Conservation (phyloP, 495 filamentous ascomycete species). For the Penicillium taxi region DNA sequence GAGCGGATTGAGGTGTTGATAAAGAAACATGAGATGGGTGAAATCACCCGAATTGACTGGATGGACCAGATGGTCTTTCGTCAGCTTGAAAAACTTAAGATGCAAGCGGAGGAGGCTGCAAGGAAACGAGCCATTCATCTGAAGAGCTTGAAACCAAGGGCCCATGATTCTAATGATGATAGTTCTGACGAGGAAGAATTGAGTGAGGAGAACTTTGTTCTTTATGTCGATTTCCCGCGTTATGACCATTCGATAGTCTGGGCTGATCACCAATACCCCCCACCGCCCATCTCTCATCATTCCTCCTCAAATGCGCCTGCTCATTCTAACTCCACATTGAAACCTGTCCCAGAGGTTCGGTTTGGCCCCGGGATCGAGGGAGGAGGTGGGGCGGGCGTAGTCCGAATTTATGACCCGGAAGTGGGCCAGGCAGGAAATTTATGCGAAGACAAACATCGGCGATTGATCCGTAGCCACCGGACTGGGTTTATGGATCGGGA, state of each 20-base stretch:
- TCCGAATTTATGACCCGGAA: constrained; percentile 90
- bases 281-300: constrained; percentile 69
- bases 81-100: constrained; percentile 66
- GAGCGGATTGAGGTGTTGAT: constrained; percentile 79
- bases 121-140: constrained; percentile 29
- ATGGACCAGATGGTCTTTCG: constrained; percentile 89
- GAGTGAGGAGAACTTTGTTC: constrained; percentile 54
- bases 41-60: constrained; percentile 89
- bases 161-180: constrained; percentile 19
- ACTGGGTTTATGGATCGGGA: constrained; percentile 89
- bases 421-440: constrained; percentile 83
- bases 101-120: constrained; percentile 44
- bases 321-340: constrained; percentile 59
- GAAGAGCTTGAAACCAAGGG: constrained; percentile 21
- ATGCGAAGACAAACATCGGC: constrained; percentile 87
- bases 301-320: constrained; percentile 52
- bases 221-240: constrained; percentile 86
- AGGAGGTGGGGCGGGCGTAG: constrained; percentile 46
- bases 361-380: constrained; percentile 76
- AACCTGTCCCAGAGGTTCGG: constrained; percentile 73
- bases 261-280: constrained; percentile 83
- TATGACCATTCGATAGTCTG: constrained; percentile 97
- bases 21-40: constrained; percentile 97
- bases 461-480: constrained; percentile 86
- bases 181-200: constrained; percentile 33